Conservation (phyloP, 768 basidiomycete genomes). For the Melanogaster broomeanus region DNA sequence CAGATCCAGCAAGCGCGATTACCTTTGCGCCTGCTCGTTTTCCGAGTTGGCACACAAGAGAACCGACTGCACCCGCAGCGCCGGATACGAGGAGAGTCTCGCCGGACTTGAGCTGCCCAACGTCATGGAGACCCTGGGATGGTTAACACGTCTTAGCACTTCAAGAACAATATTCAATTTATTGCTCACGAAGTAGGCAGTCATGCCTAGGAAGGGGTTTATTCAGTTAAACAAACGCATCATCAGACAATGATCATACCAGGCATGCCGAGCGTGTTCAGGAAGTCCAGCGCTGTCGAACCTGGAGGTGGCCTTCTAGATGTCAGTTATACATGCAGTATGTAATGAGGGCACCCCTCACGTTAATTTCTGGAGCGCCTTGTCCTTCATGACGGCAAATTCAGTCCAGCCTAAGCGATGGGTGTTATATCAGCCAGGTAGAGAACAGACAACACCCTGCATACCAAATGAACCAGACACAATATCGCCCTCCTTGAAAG, state of each 20-base stretch:
- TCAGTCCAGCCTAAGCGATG: conserved; percentile 69
- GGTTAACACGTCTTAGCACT: conserved; percentile 1
- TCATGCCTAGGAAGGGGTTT: conserved; percentile 57
- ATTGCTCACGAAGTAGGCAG: conserved; percentile 80
- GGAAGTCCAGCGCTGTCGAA: conserved; percentile 67
- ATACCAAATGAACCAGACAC: conserved; percentile 65
- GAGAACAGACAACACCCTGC: conserved; percentile 15
- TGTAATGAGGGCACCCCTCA: conserved; percentile 34
- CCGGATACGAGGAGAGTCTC: conserved; percentile 88
- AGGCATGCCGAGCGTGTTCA: conserved; percentile 75
- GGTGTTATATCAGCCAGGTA: background rate
- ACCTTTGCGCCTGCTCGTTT: conserved; percentile 80
- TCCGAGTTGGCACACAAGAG: conserved; percentile 80
- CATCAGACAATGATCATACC: conserved; percentile 44
- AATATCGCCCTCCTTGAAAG: conserved; percentile 63
- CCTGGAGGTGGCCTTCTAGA: conserved; percentile 55
- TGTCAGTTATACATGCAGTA: background rate
- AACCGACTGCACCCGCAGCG: conserved; percentile 91
- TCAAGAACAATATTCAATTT: background rate
- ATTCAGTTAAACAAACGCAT: background rate
- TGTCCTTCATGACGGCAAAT: conserved; percentile 63
- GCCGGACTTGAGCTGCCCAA: conserved; percentile 79
- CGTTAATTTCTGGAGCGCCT: conserved; percentile 52
- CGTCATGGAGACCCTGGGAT: conserved; percentile 73
- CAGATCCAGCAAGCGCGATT: conserved; percentile 82